Evolutionary conservation across 1,139 yeast species (phyloP).

Genomic region (Taphrina sp.): DNA sequence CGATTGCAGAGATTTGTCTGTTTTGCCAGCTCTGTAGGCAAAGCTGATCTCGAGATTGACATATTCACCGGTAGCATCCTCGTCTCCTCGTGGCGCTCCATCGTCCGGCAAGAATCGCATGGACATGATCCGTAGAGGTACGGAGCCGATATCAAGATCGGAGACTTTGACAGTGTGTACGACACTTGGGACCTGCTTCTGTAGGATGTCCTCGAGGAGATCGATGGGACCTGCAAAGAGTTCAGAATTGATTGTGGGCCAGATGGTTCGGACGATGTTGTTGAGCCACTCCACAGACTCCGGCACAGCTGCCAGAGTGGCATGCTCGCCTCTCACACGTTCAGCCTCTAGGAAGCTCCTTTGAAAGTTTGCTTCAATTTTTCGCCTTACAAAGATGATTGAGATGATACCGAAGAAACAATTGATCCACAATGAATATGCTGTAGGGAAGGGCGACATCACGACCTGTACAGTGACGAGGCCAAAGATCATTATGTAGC

Average conservation of each 20-base stretch:
- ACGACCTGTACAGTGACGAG: constrained; percentile 19
- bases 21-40: constrained; percentile 31
- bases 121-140: constrained; percentile 31
- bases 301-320: constrained; percentile 25
- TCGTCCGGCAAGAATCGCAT: constrained; percentile 32
- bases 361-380: not conserved
- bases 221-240: constrained; percentile 31
- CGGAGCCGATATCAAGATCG: constrained; percentile 29
- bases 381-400: constrained; percentile 5
- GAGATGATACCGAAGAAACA: constrained; percentile 6
- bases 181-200: constrained; percentile 32
- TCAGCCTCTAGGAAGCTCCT: constrained; percentile 28
- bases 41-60: constrained; percentile 31
- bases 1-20: constrained; percentile 9
- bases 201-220: constrained; percentile 34
- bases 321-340: constrained; percentile 32
- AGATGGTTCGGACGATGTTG: constrained; percentile 28
- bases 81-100: constrained; percentile 16
- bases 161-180: constrained; percentile 33
- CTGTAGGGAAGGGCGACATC: constrained; percentile 15
- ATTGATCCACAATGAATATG: constrained; percentile 21
- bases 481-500: constrained; percentile 5
- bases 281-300: constrained; percentile 35
- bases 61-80: constrained; percentile 31
- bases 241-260: constrained; percentile 34